These are phyloP conservation scores for Zygoascus hellenicus DNA, from an alignment of 1,139 yeast genomes.

Conservation along the genomic window DNA sequence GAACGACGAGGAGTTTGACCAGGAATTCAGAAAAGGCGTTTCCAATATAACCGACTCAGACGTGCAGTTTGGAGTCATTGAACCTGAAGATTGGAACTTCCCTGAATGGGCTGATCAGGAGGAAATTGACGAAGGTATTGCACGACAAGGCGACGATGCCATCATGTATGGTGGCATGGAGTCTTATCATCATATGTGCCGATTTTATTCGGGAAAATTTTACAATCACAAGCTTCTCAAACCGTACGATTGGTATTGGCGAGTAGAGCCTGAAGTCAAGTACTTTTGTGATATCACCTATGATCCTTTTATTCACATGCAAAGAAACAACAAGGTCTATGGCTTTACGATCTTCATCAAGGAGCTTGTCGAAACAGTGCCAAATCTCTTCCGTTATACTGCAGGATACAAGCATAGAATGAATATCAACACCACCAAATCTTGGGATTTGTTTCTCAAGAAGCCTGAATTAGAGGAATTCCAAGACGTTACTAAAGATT, in stretches of 20 bases:
- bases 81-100: slow-evolving; percentile 53
- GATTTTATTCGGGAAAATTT: slow-evolving; percentile 74
- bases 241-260: slow-evolving; percentile 83
- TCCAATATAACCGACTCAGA: slow-evolving; percentile 46
- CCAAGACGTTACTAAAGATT: slow-evolving; percentile 17
- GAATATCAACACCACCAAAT: slow-evolving; percentile 45
- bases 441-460: slow-evolving; percentile 35
- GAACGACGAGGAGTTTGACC: slow-evolving; percentile 68
- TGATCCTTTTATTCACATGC: slow-evolving; percentile 86
- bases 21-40: slow-evolving; percentile 53
- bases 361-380: slow-evolving; percentile 74
- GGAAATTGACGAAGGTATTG: slow-evolving; percentile 48
- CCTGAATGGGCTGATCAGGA: slow-evolving; percentile 36
- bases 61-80: slow-evolving; percentile 61
- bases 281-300: slow-evolving; percentile 86
- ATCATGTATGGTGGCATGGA: slow-evolving; percentile 76
- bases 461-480: slow-evolving; percentile 21
- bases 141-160: slow-evolving; percentile 71
- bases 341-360: slow-evolving; percentile 76
- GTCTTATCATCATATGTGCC: slow-evolving; percentile 65
- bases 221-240: slow-evolving; percentile 62
- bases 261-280: slow-evolving; percentile 87
- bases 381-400: slow-evolving; percentile 70
- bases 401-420: slow-evolving; percentile 49
- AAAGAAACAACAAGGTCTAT: slow-evolving; percentile 57